These are phyloP conservation scores for Gossypium lobatum DNA, from an alignment of 441 rosid genomes.

Conservation along the genomic window DNA sequence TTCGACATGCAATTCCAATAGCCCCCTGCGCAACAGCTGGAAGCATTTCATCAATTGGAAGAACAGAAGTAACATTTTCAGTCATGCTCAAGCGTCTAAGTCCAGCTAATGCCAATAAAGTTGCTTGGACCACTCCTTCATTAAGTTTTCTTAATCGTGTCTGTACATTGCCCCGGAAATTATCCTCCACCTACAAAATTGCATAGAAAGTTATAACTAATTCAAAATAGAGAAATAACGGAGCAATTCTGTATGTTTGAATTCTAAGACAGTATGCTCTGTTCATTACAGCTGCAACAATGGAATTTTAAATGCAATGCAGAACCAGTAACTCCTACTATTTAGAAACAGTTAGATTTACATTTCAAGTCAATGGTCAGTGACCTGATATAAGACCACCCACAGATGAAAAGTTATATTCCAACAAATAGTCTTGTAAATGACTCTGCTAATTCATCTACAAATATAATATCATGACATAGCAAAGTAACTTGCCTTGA, in stretches of 20 bases:
- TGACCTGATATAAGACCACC: background rate
- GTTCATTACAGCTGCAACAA: background rate
- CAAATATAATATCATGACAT: background rate
- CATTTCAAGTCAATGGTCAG: background rate
- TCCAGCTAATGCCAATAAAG: slow-evolving; percentile 95
- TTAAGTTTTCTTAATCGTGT: slow-evolving; percentile 81
- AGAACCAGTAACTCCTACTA: background rate
- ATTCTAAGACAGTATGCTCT: background rate
- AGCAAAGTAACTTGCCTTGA: slow-evolving; percentile 35
- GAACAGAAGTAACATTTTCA: slow-evolving; percentile 69
- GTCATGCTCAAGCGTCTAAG: slow-evolving; percentile 91
- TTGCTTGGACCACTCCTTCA: slow-evolving; percentile 86
- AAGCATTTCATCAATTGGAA: slow-evolving; percentile 87
- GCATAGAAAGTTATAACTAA: background rate
- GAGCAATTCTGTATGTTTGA: background rate
- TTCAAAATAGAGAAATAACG: background rate
- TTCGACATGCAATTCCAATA: slow-evolving; percentile 91
- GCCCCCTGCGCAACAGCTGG: slow-evolving; percentile 99
- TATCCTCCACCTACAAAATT: slow-evolving; percentile 65
- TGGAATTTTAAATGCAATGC: background rate
- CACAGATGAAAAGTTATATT: background rate
- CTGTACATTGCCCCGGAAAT: slow-evolving; percentile 93
- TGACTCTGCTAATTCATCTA: background rate
- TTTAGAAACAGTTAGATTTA: background rate
- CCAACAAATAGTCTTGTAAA: background rate